A percentile compares a stretch with the other conserved stretches of the same genome.
These are phyloP conservation scores for Erythrophleum ivorense DNA, from an alignment of 331 rosid genomes.

Conservation along the genomic window DNA sequence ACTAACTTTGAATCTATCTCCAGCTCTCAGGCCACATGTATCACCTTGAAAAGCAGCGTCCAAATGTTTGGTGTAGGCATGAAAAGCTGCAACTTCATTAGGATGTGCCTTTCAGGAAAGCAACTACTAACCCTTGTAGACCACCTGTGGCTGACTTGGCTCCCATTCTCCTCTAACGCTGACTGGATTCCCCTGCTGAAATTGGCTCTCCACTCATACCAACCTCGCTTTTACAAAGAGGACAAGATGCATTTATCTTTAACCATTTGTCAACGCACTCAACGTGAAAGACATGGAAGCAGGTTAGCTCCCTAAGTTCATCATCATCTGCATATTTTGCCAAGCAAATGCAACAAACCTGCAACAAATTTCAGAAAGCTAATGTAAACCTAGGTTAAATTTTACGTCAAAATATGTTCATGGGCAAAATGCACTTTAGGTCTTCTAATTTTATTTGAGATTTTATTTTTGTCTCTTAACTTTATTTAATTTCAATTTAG, in stretches of 20 bases:
- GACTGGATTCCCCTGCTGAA: constrained; percentile 47
- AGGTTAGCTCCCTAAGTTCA: constrained; percentile 84
- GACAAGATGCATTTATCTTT: constrained; percentile 77
- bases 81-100: constrained; percentile 28
- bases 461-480: too few relatives aligned
- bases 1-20: constrained; percentile 14
- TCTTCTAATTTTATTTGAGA: too few relatives aligned
- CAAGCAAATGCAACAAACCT: constrained; percentile 93
- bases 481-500: too few relatives aligned
- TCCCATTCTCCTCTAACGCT: constrained; percentile 39
- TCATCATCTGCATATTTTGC: constrained; percentile 74
- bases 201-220: constrained; percentile 43
- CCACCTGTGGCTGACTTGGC: not conserved
- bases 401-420: not conserved
- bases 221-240: constrained; percentile 75
- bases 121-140: not conserved
- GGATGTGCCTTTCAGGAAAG: constrained; percentile 23
- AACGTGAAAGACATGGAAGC: constrained; percentile 77
- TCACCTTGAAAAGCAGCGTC: constrained; percentile 29
- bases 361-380: constrained; percentile 34
- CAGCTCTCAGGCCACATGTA: not conserved
- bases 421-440: too few relatives aligned
- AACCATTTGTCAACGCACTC: constrained; percentile 85
- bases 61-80: constrained; percentile 16
- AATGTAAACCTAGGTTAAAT: not conserved